Base-by-base conservation (phyloP, 352 stramenopile genomes). In the Thalassiosira mediterranea region DNA sequence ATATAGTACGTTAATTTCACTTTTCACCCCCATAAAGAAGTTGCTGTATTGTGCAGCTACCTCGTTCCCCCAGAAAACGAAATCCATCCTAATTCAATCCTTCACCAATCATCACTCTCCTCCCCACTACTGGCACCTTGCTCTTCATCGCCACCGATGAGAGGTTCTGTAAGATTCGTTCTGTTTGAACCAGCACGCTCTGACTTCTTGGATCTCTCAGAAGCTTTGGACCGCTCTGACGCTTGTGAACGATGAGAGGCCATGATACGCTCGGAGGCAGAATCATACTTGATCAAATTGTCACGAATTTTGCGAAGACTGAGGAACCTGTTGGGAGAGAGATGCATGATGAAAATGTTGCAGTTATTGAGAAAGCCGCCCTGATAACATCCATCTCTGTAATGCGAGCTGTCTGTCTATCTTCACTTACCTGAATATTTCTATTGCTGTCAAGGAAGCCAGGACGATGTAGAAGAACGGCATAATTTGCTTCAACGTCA, bases 381-480 rank as follows among this genome's bases (percentile, higher is more conserved):
- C n/a, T n/a, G n/a, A n/a, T n/a, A n/a, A n/a, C n/a, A n/a, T n/a
- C n/a, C n/a, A n/a, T n/a, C n/a, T n/a, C n/a, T n/a, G n/a, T n/a
- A n/a, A 44, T 44, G 15, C 37, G 37, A 44, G 15, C 8, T 15
- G 8, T 5, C 0, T 21, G 29, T 38, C 19, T 29, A 10, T 21
- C 46, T 15, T 26, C 31, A 60, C 68, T 64, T 37, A 79, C 69
- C 69, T 63, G 23, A 52, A 17, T 26, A 79, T 73, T 63, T 79
- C 70, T 21, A 72, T 46, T 29, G 38, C 46, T 57, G 46, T 28
- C 46, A 79, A 67, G n/a, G n/a, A 60, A 57, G 63, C 51, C 34
- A 73, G 21, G 28, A 64, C 31, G 11, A 66, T 64, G 54, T 79
- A 79, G 32, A 73, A 60, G 11, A 79, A 37, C 3, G 53, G 53